phyloP scores from a whole-genome alignment of 306 rosid genomes.

The Cercis canadensis region DNA sequence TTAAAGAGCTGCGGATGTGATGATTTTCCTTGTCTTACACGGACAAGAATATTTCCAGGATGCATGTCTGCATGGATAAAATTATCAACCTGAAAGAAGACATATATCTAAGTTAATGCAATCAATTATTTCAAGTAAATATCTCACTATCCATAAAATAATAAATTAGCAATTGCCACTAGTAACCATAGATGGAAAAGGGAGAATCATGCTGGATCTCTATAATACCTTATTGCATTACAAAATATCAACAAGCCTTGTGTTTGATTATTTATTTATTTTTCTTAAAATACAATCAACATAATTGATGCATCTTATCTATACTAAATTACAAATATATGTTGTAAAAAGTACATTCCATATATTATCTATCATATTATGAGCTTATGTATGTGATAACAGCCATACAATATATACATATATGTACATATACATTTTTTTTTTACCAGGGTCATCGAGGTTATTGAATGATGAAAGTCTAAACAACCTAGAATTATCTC shows the following conservation, averaged over 20 bases:
- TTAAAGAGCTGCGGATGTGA: constrained; percentile 54
- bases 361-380: background rate
- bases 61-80: constrained; percentile 92
- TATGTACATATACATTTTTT: no score
- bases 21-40: constrained; percentile 46
- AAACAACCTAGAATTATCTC: no score
- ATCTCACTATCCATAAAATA: constrained; percentile 2
- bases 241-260: background rate
- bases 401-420: no score
- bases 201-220: constrained; percentile 17
- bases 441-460: no score
- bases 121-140: constrained; percentile 27
- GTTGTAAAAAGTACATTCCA: background rate
- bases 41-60: constrained; percentile 89
- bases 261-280: no score
- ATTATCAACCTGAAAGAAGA: constrained; percentile 73
- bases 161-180: constrained; percentile 1
- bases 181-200: constrained; percentile 14
- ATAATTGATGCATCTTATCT: background rate
- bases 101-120: constrained; percentile 33
- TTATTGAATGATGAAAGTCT: no score
- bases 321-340: background rate
- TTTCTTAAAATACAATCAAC: background rate
- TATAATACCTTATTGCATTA: background rate
- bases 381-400: no score